A percentile compares a stretch with the other conserved stretches of the same genome.
phyloP scores from a whole-genome alignment of 1,284 basidiomycete genomes.

The Heterobasidion annosum region DNA sequence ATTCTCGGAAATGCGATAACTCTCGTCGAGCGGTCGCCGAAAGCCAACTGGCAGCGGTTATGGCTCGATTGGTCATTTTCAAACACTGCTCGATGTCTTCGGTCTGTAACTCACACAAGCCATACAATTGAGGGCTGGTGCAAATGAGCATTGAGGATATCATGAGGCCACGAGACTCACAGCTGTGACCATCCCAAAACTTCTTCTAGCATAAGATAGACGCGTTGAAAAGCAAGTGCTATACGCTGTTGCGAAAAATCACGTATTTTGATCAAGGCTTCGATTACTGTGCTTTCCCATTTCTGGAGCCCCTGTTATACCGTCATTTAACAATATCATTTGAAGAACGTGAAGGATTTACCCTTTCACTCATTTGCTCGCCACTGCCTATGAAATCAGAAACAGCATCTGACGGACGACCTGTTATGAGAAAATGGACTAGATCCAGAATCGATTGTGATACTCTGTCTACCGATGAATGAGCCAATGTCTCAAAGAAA shows the following conservation, averaged over 20 bases:
- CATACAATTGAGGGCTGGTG: slow-evolving; percentile 14
- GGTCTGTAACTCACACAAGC: slow-evolving; percentile 40
- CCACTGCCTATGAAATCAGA: slow-evolving; percentile 66
- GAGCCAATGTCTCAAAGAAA: background rate
- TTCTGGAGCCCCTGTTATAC: slow-evolving; percentile 55
- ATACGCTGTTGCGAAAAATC: slow-evolving; percentile 64
- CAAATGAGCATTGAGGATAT: background rate
- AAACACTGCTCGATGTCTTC: slow-evolving; percentile 44
- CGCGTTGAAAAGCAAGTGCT: slow-evolving; percentile 64
- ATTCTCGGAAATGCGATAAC: slow-evolving; percentile 63
- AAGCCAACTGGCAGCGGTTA: slow-evolving; percentile 61
- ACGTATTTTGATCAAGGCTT: slow-evolving; percentile 61
- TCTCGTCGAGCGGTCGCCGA: slow-evolving; percentile 57
- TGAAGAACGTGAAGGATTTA: slow-evolving; percentile 21
- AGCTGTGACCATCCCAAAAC: slow-evolving; percentile 65
- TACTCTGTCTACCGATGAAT: slow-evolving; percentile 34
- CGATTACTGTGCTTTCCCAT: slow-evolving; percentile 67
- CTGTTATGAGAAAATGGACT: slow-evolving; percentile 62
- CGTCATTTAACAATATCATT: slow-evolving; percentile 9
- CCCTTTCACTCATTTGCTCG: slow-evolving; percentile 75
- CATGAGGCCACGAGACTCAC: slow-evolving; percentile 31
- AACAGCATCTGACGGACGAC: slow-evolving; percentile 57
- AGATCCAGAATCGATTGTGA: slow-evolving; percentile 61
- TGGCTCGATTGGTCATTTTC: slow-evolving; percentile 40
- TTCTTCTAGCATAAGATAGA: slow-evolving; percentile 68